phyloP scores from a whole-genome alignment of 176 grass and related monocot genomes.

The Eragrostis curvula region DNA sequence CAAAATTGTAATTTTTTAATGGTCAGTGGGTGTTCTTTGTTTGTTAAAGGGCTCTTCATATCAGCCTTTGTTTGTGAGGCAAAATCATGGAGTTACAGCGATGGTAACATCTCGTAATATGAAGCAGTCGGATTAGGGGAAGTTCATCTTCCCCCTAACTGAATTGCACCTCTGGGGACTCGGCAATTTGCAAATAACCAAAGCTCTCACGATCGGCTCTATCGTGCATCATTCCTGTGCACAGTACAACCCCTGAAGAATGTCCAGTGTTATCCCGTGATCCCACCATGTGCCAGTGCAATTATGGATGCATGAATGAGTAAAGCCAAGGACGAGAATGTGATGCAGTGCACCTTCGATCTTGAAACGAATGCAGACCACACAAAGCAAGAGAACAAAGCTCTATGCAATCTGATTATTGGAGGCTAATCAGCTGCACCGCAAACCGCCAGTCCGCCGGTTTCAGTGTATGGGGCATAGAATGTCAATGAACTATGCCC shows the following conservation, averaged over 20 bases:
- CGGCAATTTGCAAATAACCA: background rate
- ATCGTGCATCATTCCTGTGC: background rate
- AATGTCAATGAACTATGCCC: background rate
- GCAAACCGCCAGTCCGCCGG: background rate
- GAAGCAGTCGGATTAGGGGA: too few relatives aligned
- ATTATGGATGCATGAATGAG: background rate
- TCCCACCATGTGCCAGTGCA: conserved; percentile 13
- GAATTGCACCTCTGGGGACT: background rate
- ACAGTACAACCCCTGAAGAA: conserved; percentile 13
- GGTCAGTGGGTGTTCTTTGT: too few relatives aligned
- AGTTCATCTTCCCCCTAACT: too few relatives aligned
- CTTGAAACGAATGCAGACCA: background rate
- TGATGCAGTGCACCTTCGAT: background rate
- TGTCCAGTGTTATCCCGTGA: background rate
- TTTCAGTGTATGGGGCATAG: background rate
- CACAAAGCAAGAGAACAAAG: too few relatives aligned
- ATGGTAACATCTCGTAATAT: too few relatives aligned
- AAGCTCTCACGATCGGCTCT: background rate
- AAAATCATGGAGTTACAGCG: too few relatives aligned
- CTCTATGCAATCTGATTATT: background rate
- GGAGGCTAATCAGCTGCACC: background rate
- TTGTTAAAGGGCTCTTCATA: too few relatives aligned
- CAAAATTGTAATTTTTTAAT: too few relatives aligned
- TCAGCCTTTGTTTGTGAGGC: too few relatives aligned
- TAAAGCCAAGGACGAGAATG: background rate